Conservation (phyloP, 257 asterid species). For the Capsicum chinense region DNA sequence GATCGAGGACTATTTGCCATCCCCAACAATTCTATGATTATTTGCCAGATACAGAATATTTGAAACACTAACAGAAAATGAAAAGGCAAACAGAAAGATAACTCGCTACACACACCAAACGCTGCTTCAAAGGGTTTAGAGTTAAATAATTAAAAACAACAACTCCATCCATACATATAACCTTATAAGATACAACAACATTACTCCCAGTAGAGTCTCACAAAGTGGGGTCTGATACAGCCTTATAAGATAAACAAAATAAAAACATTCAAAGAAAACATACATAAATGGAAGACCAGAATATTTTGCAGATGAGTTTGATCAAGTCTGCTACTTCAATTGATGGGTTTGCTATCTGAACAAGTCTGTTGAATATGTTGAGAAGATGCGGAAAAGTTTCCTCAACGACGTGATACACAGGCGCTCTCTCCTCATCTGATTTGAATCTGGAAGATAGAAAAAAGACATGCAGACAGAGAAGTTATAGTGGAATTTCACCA, state of each 20-base stretch:
- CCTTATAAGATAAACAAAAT: not conserved
- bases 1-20: too few relatives aligned
- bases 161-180: not conserved
- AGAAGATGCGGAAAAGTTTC: conserved; percentile 92
- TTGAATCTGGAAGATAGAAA: conserved; percentile 73
- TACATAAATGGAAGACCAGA: conserved; percentile 97
- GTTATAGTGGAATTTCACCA: conserved; percentile 10
- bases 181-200: not conserved
- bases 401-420: conserved; percentile 83
- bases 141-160: not conserved
- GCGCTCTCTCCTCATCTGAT: conserved; percentile 94
- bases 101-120: not conserved
- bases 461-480: conserved; percentile 1
- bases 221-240: not conserved
- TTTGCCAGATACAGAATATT: conserved; percentile 13
- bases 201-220: too few relatives aligned
- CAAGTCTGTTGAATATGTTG: conserved; percentile 74
- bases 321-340: conserved; percentile 91
- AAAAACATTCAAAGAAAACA: conserved; percentile 33
- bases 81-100: not conserved
- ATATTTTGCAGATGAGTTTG: conserved; percentile 96
- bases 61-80: conserved; percentile 16
- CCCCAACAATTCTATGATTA: not conserved
- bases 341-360: conserved; percentile 80
- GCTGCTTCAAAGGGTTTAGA: not conserved